phyloP scores from a whole-genome alignment of 116 monocot genomes.

The Papilionanthe hybrid region DNA sequence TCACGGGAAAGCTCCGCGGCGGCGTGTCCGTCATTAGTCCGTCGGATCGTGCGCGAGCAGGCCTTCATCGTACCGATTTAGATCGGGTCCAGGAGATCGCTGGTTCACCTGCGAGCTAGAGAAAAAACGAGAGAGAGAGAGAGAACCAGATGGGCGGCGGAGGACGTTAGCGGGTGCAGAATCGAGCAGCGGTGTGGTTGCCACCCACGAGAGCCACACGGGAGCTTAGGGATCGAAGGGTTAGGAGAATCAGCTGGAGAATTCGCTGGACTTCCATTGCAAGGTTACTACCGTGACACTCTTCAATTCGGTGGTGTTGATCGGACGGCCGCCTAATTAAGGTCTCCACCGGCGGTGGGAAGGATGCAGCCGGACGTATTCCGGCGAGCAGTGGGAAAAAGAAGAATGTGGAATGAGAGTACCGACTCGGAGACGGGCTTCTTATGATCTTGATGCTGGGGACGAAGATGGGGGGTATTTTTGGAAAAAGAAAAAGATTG shows the following conservation, averaged over 20 bases:
- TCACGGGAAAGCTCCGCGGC: not conserved
- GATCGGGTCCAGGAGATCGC: not conserved
- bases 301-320: not conserved
- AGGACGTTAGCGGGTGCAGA: slow-evolving; percentile 23
- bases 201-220: slow-evolving; percentile 27
- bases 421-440: not conserved
- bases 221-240: slow-evolving; percentile 15
- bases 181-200: slow-evolving; percentile 28
- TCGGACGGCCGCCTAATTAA: not conserved
- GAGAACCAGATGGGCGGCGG: not conserved
- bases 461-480: not conserved
- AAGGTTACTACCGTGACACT: no score
- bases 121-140: not conserved
- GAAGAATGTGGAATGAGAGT: not conserved
- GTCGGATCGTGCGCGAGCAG: not conserved
- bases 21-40: not conserved
- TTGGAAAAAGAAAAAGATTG: not conserved
- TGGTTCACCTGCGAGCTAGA: not conserved
- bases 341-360: slow-evolving; percentile 12
- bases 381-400: not conserved
- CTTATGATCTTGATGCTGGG: not conserved
- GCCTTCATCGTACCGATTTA: slow-evolving; percentile 1
- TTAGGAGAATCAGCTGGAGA: slow-evolving; percentile 13
- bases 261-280: slow-evolving; percentile 23
- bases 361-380: not conserved